A percentile compares a stretch with the other conserved stretches of the same genome.
phyloP scores from a whole-genome alignment of 495 filamentous ascomycete species.

The Penicillium pulvis region DNA sequence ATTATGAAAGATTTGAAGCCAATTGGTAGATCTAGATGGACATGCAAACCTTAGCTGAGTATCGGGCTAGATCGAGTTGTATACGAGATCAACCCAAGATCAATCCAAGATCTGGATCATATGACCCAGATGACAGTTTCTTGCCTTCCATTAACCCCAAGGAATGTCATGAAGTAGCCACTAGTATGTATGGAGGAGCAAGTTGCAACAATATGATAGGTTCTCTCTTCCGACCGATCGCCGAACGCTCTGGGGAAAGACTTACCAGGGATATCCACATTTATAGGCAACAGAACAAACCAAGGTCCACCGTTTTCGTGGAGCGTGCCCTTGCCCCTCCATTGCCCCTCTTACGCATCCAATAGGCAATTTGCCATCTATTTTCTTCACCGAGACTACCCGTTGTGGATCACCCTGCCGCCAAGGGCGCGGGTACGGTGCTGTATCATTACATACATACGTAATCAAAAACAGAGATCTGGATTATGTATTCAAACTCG shows the following conservation, averaged over 20 bases:
- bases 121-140: neutral
- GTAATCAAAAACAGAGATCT: neutral
- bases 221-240: constrained; percentile 18
- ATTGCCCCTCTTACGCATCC: neutral
- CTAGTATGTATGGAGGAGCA: neutral
- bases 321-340: constrained; percentile 1
- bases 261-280: neutral
- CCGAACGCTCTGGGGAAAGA: constrained; percentile 17
- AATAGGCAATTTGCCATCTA: neutral
- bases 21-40: neutral
- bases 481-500: no score
- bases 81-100: neutral
- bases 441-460: neutral
- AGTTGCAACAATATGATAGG: constrained; percentile 18
- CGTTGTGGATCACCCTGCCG: neutral
- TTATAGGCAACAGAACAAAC: neutral
- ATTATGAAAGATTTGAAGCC: neutral
- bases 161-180: neutral
- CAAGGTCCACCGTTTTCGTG: constrained; percentile 1
- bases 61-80: neutral
- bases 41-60: neutral
- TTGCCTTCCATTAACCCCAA: neutral
- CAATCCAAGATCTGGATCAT: neutral
- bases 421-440: neutral
- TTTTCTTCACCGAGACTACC: constrained; percentile 6